Base-by-base conservation (phyloP, 2,329 filamentous ascomycete species). In the Fusarium decemcellulare region DNA sequence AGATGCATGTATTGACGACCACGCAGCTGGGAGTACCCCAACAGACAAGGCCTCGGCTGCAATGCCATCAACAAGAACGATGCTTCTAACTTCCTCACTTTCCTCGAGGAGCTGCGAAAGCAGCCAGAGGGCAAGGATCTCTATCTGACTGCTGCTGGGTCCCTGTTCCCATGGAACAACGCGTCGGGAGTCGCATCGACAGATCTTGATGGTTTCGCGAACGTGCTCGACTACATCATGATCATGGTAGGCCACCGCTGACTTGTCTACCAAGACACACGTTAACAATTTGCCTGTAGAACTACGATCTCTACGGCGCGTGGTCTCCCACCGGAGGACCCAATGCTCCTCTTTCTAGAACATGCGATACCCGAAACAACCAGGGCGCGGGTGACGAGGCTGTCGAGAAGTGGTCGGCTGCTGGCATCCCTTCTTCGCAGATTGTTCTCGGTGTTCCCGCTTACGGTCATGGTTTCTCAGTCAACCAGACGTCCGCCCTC, bases 21-120 rank as follows among this genome's bases (percentile, higher is more conserved):
- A 23, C 18, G 12, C 34, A 71, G 68, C 23, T 72, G 70, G 70
- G 70, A 72, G 37, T 72, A 73, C 16, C 70, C 70, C 4, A 73
- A 73, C 48, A 53, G 65, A 0, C 70, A 72, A 15, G 70, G 70
- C 29, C 70, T 72, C 23, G 70, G 70, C 8, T 72, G 70, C n/a
- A 72, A 73, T 16, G 54, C 23, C 0, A 72, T 73, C 58, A 72
- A 73, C 36, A 29, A 60, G 2, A 16, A 71, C 15, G 70, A 72
- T 6, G 73, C 70, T 1, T 32, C 58, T 34, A 72, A 72, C 48
- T 63, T 72, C 3, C 66, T 72, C 16, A 34, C 61, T 5, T 72
- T 72, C 36, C 36, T 72, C 12, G 29, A 72, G 52, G 62, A 70
- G 47, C 39, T 72, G 9, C 71, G 70, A 10, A 6, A 65, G 52